Evolutionary conservation across 140 eudicot species (phyloP).

Genomic region (Flaveria floridana): DNA sequence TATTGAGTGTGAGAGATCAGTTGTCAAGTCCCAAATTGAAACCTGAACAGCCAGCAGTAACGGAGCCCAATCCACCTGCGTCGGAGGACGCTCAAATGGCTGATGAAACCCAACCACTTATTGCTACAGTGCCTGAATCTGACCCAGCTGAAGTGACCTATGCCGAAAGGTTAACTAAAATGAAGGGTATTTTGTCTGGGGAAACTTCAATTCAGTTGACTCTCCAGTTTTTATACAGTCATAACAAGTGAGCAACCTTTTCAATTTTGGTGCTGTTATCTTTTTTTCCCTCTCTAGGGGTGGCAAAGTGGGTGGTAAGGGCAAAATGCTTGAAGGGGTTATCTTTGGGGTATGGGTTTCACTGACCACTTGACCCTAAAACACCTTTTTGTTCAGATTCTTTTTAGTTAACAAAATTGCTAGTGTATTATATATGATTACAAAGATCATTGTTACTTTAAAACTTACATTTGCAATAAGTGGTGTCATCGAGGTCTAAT

Average conservation of each 20-base stretch:
- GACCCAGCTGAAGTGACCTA: constrained; percentile 64
- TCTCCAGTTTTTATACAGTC: constrained; percentile 87
- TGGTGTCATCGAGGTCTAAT: constrained; percentile 11
- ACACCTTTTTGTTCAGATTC: neutral
- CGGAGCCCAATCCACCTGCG: constrained; percentile 40
- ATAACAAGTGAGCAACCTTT: constrained; percentile 71
- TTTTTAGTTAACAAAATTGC: neutral
- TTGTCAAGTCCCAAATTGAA: constrained; percentile 53
- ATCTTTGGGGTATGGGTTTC: neutral
- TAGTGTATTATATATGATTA: neutral
- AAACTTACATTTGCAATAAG: neutral
- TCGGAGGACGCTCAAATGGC: constrained; percentile 83
- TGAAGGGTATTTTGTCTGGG: constrained; percentile 83
- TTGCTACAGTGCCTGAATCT: constrained; percentile 27
- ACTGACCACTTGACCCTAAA: neutral
- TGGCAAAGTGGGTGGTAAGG: neutral
- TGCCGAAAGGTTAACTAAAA: constrained; percentile 77
- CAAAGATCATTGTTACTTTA: neutral
- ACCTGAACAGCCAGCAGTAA: constrained; percentile 42
- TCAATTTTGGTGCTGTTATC: neutral
- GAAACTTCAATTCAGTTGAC: constrained; percentile 95
- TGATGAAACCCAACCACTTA: constrained; percentile 58
- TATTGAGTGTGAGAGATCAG: constrained; percentile 60
- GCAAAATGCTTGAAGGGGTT: neutral
- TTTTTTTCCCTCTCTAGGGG: constrained; percentile 25